Base-by-base conservation (phyloP, 2,329 filamentous ascomycete species). In the Aspergillus sp. region DNA sequence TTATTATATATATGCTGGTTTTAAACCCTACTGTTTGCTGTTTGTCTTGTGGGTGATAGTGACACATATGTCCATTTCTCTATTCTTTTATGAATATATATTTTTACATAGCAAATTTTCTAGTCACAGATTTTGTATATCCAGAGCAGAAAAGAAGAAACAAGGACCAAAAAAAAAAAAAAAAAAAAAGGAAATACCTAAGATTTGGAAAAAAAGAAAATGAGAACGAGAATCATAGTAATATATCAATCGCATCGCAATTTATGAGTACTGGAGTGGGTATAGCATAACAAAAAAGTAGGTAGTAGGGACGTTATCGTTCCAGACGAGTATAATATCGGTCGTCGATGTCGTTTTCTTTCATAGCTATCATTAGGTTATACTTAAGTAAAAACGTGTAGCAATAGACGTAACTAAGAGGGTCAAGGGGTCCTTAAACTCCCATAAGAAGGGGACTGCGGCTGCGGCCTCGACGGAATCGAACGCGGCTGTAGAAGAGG, bases 401-500 rank as follows among this genome's bases (percentile, higher is more conserved):
- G 27, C 9, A 9, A 30, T 37, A 13, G 12, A n/a, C 7, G 34
- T 7, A 37, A 37, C 4, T n/a, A 37, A 37, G 20, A 20, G 20
- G 20, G 19, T 39, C 15, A 49, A 39, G 44, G 54, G 34, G 45
- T 54, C 50, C 15, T 44, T 37, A 46, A 17, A 41, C 50, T 52
- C 6, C 55, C 55, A 27, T 57, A 57, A 24, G 55, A 41, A 17
- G 49, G 42, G 2, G 50, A 40, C 34, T 40, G 33, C 2, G 33
- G 47, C 41, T 47, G 55, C 19, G 24, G 19, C 15, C 49, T 34
- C 13, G 49, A 22, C 8, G 50, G 49, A 4, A 53, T 45, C 4
- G 49, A 34, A 13, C 37, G 46, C 4, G 42, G 34, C 13, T 46
- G 49, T 11, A 62, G 41, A 41, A 66, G 41, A 22, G 64, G 62